Conservation (phyloP, 2,329 filamentous ascomycete species). For the Dactylellina haptotyla region DNA sequence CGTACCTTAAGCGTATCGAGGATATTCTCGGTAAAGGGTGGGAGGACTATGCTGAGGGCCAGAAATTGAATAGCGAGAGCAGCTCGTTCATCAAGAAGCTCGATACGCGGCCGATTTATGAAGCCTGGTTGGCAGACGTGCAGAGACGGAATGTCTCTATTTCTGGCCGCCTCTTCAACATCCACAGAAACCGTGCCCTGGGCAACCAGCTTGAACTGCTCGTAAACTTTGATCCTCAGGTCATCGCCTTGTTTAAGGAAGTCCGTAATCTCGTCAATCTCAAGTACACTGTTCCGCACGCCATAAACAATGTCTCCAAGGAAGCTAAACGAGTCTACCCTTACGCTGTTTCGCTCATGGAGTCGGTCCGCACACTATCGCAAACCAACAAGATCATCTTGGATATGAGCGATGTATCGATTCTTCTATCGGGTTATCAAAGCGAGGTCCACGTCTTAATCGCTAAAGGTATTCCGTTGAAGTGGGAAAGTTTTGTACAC, state of each 20-base stretch:
- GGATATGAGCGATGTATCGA: constrained; percentile 85
- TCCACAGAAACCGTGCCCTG: constrained; percentile 86
- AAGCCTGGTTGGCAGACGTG: constrained; percentile 93
- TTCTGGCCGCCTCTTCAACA: constrained; percentile 88
- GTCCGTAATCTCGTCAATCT: constrained; percentile 96
- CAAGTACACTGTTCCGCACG: constrained; percentile 91
- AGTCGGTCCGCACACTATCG: constrained; percentile 91
- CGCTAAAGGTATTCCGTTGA: constrained; percentile 84
- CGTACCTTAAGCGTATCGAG: constrained; percentile 99
- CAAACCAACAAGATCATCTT: constrained; percentile 87
- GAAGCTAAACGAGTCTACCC: constrained; percentile 99
- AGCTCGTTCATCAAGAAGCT: constrained; percentile 95
- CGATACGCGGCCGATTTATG: constrained; percentile 90
- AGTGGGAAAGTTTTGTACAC: constrained; percentile 98
- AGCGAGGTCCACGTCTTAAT: constrained; percentile 88
- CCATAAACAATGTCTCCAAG: constrained; percentile 94
- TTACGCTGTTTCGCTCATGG: constrained; percentile 97
- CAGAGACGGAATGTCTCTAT: constrained; percentile 89
- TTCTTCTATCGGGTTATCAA: constrained; percentile 87
- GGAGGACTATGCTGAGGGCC: constrained; percentile 91
- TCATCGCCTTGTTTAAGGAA: constrained; percentile 98
- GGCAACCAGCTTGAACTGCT: constrained; percentile 87
- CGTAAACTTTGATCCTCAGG: constrained; percentile 96
- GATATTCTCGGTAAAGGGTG: constrained; percentile 94
- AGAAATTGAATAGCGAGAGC: constrained; percentile 91